Evolutionary conservation across 1,139 yeast species (phyloP), one percentile per base, ranked within the genome.

Genomic region (Protomyces inouyei): DNA sequence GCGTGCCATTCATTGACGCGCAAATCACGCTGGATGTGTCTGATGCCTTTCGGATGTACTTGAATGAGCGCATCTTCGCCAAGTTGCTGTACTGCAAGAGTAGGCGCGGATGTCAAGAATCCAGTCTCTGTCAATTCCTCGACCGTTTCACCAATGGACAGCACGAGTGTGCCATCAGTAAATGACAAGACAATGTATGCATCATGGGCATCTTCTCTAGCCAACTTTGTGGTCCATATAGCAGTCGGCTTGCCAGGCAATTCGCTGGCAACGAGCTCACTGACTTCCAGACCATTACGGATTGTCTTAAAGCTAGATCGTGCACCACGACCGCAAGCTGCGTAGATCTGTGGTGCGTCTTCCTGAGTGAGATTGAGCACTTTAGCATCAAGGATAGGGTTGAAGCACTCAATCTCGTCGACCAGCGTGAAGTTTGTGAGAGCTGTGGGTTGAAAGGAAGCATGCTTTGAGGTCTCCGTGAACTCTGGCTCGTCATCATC

Each of bases 141-240:
- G 3, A 89, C 90, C 0, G 83, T 85, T 67, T 88, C 96, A 3
- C 91, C 92, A 61, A 89, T 85, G 1, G 88, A 82, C 25, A 93
- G 76, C 0, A 91, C 88, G 64, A 88, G 77, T 0, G 97, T 89
- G 9, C 86, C 83, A 57, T 85, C 82, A 1, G 82, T 74, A 65
- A 89, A 88, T 0, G 95, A 80, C 8, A 89, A 76, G 1, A 89
- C 84, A 67, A 88, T 79, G 70, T 84, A 87, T 64, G 83, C 83
- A 72, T 88, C 93, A 70, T 75, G 80, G 2, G 70, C 72, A 52
- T 87, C 85, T 1, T 72, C 73, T 1, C 74, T 71, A 1, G 75
- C 72, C 4, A 80, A 71, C 68, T 81, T 83, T 3, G 88, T 80
- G 0, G 93, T 84, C 78, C 84, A 86, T 0, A 88, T 82, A 9